Base-by-base conservation (phyloP, 164 flowering plant species). In the Piper betle region DNA sequence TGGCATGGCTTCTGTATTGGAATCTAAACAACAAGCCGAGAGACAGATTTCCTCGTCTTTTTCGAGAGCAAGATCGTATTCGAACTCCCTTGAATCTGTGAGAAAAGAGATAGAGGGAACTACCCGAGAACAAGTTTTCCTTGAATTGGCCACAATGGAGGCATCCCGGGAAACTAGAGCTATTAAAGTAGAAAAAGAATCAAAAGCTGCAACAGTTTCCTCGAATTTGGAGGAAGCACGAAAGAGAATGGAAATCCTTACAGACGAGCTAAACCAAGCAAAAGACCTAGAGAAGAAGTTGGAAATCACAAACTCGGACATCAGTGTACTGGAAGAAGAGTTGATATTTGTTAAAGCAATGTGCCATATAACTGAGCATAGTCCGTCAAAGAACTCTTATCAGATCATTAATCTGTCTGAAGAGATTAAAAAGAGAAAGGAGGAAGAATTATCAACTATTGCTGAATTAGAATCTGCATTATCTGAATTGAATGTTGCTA, bases 81-180 rank as follows among this genome's bases (percentile, higher is more conserved):
- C 74, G 52, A 73, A 57, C 43, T 71, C 85, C n/a, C 66, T 69
- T 4, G 81, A 82, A 59, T 66, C 72, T 37, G 68, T 87, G 0
- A 73, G 64, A 70, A 80, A 77, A 67, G 86, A 88, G 76, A 80
- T 84, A 19, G 97, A 86, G 52, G 85, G 79, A 46, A 75, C 64
- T 0, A 80, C 79, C 63, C 97, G 90, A 71, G 99, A 93, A 68
- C 87, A 84, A 39, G 87, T 86, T 66, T 69, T 93, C 0, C 89
- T 84, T 57, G 94, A 93, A 71, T 59, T 90, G 63, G 96, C 99
- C 2, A 73, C 71, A 61, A 82, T 93, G 15, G 97, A 93, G 74
- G 99, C 99, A 5, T 53, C 73, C 55, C 80, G 69, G 63, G 99
- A 88, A 68, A 63, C 52, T 25, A 69, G 55, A 64, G 82, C 72